Conservation (phyloP, 2,329 filamentous ascomycete genomes). For the Monilinia fructicola region DNA sequence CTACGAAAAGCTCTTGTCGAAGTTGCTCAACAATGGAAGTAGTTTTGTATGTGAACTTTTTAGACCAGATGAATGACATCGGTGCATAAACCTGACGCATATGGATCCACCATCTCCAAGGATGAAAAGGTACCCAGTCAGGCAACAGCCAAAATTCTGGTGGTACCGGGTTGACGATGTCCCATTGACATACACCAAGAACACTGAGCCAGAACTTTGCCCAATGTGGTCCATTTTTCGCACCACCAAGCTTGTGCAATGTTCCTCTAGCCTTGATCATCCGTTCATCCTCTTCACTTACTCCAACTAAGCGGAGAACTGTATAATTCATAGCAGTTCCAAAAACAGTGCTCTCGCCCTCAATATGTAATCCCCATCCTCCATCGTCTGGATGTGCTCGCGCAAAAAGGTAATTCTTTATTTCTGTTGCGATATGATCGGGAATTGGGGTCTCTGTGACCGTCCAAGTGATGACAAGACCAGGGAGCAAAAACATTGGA, state of each 20-base stretch:
- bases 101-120: slow-evolving; percentile 97
- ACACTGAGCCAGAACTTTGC: slow-evolving; percentile 93
- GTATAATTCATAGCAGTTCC: slow-evolving; percentile 89
- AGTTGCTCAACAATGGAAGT: slow-evolving; percentile 72
- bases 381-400: slow-evolving; percentile 83
- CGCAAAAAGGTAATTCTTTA: slow-evolving; percentile 83
- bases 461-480: slow-evolving; percentile 82
- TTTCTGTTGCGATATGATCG: slow-evolving; percentile 76
- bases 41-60: slow-evolving; percentile 73
- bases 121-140: slow-evolving; percentile 85
- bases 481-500: slow-evolving; percentile 91
- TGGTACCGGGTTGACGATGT: slow-evolving; percentile 90
- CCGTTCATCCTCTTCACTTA: slow-evolving; percentile 76
- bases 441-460: slow-evolving; percentile 86
- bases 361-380: slow-evolving; percentile 96
- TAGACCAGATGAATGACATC: slow-evolving; percentile 89
- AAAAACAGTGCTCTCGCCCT: slow-evolving; percentile 88
- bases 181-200: slow-evolving; percentile 81
- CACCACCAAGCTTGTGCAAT: slow-evolving; percentile 83
- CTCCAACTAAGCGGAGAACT: slow-evolving; percentile 75
- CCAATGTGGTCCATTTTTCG: slow-evolving; percentile 85
- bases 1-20: slow-evolving; percentile 77
- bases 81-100: slow-evolving; percentile 95
- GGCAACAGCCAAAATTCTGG: slow-evolving; percentile 92
- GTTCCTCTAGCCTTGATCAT: slow-evolving; percentile 83